Base-by-base conservation (phyloP, 352 stramenopile genomes). In the Saprolegnia diclina region DNA sequence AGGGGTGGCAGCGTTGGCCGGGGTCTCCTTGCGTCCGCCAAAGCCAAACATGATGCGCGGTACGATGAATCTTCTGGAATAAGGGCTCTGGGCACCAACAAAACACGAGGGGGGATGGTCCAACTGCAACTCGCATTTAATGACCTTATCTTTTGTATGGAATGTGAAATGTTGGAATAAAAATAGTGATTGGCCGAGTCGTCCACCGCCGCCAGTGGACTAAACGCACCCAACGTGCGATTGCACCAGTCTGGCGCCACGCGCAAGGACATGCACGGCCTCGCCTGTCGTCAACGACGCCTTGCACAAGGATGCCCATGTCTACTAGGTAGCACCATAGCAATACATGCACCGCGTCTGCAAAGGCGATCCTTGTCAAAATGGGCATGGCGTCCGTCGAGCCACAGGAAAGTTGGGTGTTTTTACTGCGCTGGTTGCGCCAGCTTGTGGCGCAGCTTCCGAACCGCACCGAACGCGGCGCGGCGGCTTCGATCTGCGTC, bases 21-120 rank as follows among this genome's bases (percentile, higher is more conserved):
- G 77, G 67, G 71, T 74, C 63, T 71, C 74, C 56, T 74, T 76
- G 26, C 72, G 50, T 77, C 73, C 64, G 64, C 80, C 79, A 50
- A 91, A 91, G 66, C 79, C 79, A 71, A 91, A 91, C 82, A 91
- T 91, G 45, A 48, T 82, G 38, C 42, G 42, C 42, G 42, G 42
- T 48, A 14, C 42, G 42, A 48, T 48, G 42, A 48, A 48, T 48
- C 42, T 48, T 48, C 42, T 48, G 42, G 42, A 48, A 48, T 48
- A 48, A 48, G 42, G 18, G 13, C 42, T 48, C 42, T 48, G 42
- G 13, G 4, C 42, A 48, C 42, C 42, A 48, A 48, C 42, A 48
- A 48, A 48, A 48, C 42, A n/a, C 42, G 13, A 48, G 42, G 13
- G 13, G 42, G 42, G 42, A 4, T 48, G 42, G 42, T n/a, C 42